phyloP scores from a whole-genome alignment of 495 filamentous ascomycete genomes.

The Aspergillus carlsbadensis region DNA sequence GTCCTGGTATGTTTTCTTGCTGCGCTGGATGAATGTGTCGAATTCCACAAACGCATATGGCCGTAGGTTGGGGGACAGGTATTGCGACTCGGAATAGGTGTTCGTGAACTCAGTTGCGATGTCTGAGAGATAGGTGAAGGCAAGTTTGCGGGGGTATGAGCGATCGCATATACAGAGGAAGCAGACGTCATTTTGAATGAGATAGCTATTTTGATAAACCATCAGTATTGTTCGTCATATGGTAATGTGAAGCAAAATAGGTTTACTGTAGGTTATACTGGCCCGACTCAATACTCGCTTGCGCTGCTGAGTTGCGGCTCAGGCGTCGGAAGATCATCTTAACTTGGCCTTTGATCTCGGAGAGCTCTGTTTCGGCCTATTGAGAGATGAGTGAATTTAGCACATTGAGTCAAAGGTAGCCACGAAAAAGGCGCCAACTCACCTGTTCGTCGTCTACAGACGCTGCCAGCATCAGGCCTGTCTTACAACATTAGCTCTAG shows the following conservation, averaged over 20 bases:
- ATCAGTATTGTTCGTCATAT: background rate
- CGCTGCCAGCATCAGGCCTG: constrained; percentile 87
- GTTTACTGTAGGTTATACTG: constrained; percentile 84
- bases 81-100: constrained; percentile 71
- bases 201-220: constrained; percentile 59
- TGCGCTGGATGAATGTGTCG: constrained; percentile 92
- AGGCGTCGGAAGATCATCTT: constrained; percentile 87
- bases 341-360: constrained; percentile 85
- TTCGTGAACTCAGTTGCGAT: constrained; percentile 87
- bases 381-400: constrained; percentile 7
- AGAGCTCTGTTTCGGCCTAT: constrained; percentile 70
- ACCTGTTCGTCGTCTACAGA: constrained; percentile 90
- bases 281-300: constrained; percentile 88
- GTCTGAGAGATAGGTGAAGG: constrained; percentile 97
- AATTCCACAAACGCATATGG: constrained; percentile 98
- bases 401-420: constrained; percentile 8
- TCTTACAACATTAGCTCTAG: constrained; percentile 26
- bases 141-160: constrained; percentile 95
- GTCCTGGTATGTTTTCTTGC: constrained; percentile 93
- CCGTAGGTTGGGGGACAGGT: constrained; percentile 70
- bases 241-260: background rate
- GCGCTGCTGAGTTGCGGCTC: constrained; percentile 81
- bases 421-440: constrained; percentile 11
- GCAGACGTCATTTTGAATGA: constrained; percentile 75
- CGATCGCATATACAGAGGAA: constrained; percentile 92